Evolutionary conservation across 345 rosid species (phyloP).

Genomic region (Crucihimalaya himalaica): DNA sequence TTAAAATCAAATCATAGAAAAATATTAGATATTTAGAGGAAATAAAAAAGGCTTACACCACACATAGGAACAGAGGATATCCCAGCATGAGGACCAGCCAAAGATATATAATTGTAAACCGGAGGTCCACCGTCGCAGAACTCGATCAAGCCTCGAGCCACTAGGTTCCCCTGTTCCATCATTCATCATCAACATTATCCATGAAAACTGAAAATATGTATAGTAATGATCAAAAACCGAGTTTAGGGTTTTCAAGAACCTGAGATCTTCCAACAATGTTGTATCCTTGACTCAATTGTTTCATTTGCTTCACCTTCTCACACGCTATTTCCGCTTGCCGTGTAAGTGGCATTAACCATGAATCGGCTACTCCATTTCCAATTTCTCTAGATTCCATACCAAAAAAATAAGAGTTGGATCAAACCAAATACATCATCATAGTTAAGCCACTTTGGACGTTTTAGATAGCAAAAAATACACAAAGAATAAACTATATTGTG

Average conservation of each 20-base stretch:
- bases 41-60: conserved; percentile 55
- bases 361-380: conserved; percentile 80
- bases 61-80: conserved; percentile 94
- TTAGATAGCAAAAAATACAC: neutral
- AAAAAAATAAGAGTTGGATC: neutral
- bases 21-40: neutral
- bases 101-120: conserved; percentile 78
- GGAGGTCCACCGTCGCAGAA: conserved; percentile 83
- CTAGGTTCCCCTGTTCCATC: conserved; percentile 78
- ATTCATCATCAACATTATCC: conserved; percentile 8
- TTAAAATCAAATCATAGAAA: neutral
- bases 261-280: conserved; percentile 92
- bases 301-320: conserved; percentile 80
- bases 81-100: conserved; percentile 98
- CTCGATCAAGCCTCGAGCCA: conserved; percentile 84
- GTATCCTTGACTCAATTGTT: conserved; percentile 76
- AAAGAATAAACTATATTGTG: conserved; percentile 10
- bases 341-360: conserved; percentile 88
- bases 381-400: conserved; percentile 59
- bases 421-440: conserved; percentile 16
- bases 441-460: neutral
- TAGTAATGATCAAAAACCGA: neutral
- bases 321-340: conserved; percentile 72
- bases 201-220: neutral
- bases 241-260: conserved; percentile 43